Evolutionary conservation across 1,284 basidiomycete species (phyloP), one percentile per base, ranked within the genome.

Genomic region (Sphaerobolus stellatus): DNA sequence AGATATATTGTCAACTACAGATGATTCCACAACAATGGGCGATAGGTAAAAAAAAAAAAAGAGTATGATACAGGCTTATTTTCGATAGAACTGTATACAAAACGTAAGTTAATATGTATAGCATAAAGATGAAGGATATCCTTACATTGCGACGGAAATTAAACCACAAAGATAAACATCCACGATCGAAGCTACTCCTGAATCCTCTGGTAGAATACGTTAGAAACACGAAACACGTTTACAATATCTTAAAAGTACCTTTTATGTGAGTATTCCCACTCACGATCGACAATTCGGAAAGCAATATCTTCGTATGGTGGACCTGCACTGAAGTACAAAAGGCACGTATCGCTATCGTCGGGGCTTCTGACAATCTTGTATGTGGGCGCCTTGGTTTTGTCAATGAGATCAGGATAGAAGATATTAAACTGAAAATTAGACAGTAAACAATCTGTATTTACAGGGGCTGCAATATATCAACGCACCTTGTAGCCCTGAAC

Each of bases 301-400:
- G 95, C 97, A 59, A 99, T 94, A 66, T 99, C 97, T 73, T 99
- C 97, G 68, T 99, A 99, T 1, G 97, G 97, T 48, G 97, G 97
- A 16, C 97, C 97, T 16, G 97, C 94, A 61, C 84, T 92, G 74
- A 99, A 99, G 59, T 95, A 84, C 44, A 99, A 73, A 20, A 98
- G 77, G 28, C 94, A 92, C 1, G 96, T 99, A 52, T 99, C 97
- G 57, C 94, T 89, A 66, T 98, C 95, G 5, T 91, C 93, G 7
- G 87, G 83, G 64, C 97, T 92, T 63, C 90, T 90, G 66, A 96
- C 81, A 56, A 98, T 90, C 68, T 90, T 91, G 75, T 98, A 99
- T 6, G 92, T 94, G 16, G 96, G 97, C 2, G 97, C 92, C 68
- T 94, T 94, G 34, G 88, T 86, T 71, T 98, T 97, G 78, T 99